Evolutionary conservation across 805 yeast genomes (phyloP), one percentile per base, ranked within the genome.

Genomic region (Wickerhamiella allomyrinae): DNA sequence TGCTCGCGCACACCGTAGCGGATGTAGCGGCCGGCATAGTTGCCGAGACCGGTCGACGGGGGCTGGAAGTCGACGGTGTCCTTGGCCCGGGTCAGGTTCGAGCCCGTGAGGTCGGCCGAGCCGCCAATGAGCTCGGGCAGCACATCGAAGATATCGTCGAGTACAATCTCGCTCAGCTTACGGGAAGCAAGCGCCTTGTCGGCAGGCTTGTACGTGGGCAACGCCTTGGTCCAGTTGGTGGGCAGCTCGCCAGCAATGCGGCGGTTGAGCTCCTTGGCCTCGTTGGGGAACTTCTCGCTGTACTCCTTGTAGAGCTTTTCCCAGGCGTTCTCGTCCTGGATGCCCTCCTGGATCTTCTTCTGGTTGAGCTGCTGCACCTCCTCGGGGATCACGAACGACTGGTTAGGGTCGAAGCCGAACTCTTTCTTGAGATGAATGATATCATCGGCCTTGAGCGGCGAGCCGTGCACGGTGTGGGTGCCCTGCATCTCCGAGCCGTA

Each of bases 1-100:
- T 91, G 97, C 73, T 89, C 98, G 69, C 98, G 81, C 52, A 89
- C 95, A 78, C 98, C 98, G 65, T 79, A 89, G 70, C 96, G 80
- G 66, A 89, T 72, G 71, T 89, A 89, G 63, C 95, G 79, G 62
- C 98, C 98, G 45, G 76, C 50, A 72, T 79, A 87, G 59, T 76
- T 76, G 66, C 97, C 97, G 53, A 84, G 68, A 38, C 77, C 77
- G 46, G 85, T 67, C 43, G 75, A 58, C 43, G 85, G 83, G 43
- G 91, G 83, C 74, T 91, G 95, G 87, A 87, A 89, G 66, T 87
- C 95, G 52, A 74, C 74, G 48, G 93, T 84, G 49, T 68, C 78
- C 56, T 73, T 62, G 72, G 89, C 76, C 73, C 91, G 77, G 59
- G 97, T 87, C 70, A 85, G 74, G 76, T 89, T 91, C 44, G 97